Evolutionary conservation across 2,329 filamentous ascomycete species (phyloP), one percentile per base, ranked within the genome.

Genomic region (Fusarium tjaetaba): DNA sequence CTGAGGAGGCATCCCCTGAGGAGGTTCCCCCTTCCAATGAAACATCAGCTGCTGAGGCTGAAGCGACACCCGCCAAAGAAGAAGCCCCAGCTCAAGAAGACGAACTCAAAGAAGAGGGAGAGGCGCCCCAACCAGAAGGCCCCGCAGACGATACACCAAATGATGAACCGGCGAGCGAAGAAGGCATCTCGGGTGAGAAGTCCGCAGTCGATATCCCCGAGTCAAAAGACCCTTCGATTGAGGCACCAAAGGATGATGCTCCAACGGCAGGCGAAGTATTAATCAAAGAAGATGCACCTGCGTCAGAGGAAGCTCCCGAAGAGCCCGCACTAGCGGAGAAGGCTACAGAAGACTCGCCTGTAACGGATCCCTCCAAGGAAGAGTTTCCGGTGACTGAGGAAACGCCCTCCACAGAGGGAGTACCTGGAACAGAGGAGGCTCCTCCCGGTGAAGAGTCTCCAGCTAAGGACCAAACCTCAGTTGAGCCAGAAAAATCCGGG

Each of bases 1-100:
- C 52, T 24, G 66, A 69, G 61, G 71, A 67, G 42, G 11, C 48
- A 13, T 24, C 53, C 22, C 15, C 30, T 14, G 30, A 32, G 26
- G 61, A 60, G 36, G 69, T 61, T 24, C 13, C 59, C 6, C 32
- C 68, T 41, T 49, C 56, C 28, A 42, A 55, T 16, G 63, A 76
- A 24, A 39, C 48, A 32, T 22, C 61, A 16, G 28, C 57, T 43
- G 26, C 68, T 22, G 56, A 67, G 39, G 42, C 43, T 32, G 68
- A 68, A 36, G 61, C 61, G 49, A 46, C 60, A 30, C 32, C 57
- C 30, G 22, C 52, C 26, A 28, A 61, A 30, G 74, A 62, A 26
- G 67, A 58, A 26, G 39, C 61, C 16, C 24, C 51, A 36, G 30
- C 52, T 22, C 63, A 66, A 51, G 55, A 65, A 30, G 59, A 49